A percentile compares a stretch with the other conserved stretches of the same genome.
These are phyloP conservation scores for Musa schizocarpa DNA, from an alignment of 176 grass and related monocot species.

Conservation along the genomic window DNA sequence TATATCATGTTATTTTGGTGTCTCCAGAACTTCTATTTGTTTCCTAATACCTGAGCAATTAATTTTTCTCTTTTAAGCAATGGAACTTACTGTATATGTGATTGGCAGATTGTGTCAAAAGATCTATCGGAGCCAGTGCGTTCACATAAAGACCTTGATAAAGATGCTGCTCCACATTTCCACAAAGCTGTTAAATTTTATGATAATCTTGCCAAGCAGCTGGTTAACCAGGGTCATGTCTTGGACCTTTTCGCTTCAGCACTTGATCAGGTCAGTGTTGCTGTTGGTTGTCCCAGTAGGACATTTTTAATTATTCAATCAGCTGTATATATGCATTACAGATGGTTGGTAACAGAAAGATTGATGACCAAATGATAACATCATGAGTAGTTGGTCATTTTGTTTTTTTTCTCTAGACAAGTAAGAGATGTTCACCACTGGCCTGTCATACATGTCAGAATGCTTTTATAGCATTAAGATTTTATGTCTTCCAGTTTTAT, in stretches of 20 bases:
- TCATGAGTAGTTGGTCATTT: too few relatives aligned
- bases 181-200: slow-evolving; percentile 96
- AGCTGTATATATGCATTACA: too few relatives aligned
- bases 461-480: too few relatives aligned
- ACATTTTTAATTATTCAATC: neutral
- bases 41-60: too few relatives aligned
- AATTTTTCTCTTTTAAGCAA: slow-evolving; percentile 5
- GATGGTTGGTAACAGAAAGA: too few relatives aligned
- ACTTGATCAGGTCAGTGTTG: slow-evolving; percentile 73
- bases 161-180: slow-evolving; percentile 87
- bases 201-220: slow-evolving; percentile 78
- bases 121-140: slow-evolving; percentile 95
- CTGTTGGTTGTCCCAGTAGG: neutral
- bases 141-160: slow-evolving; percentile 97
- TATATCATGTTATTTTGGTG: too few relatives aligned
- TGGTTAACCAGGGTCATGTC: slow-evolving; percentile 86
- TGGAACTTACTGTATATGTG: slow-evolving; percentile 6
- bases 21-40: too few relatives aligned
- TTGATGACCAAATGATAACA: too few relatives aligned
- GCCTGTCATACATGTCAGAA: too few relatives aligned
- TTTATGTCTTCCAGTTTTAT: too few relatives aligned
- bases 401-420: too few relatives aligned
- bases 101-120: slow-evolving; percentile 86
- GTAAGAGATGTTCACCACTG: too few relatives aligned
- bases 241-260: slow-evolving; percentile 95